These are phyloP conservation scores for Ophiostoma ips DNA, from an alignment of 2,329 filamentous ascomycete species.

Conservation along the genomic window DNA sequence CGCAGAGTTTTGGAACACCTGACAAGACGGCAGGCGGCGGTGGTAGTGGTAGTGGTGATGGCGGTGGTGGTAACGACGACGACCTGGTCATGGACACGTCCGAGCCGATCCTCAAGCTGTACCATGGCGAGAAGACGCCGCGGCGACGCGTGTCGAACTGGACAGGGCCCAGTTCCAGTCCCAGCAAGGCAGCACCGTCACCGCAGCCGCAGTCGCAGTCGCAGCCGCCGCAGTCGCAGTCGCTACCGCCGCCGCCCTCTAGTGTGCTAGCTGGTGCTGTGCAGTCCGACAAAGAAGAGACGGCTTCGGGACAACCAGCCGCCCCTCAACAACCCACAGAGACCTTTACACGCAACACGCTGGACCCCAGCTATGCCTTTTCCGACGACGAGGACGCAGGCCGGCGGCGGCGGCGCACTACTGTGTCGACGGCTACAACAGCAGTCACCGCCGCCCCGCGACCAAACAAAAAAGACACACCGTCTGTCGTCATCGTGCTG, in stretches of 20 bases:
- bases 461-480: not conserved
- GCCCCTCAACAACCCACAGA: not conserved
- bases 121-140: not conserved
- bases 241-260: not conserved
- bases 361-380: slow-evolving; percentile 19
- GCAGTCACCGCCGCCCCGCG: too few species aligned
- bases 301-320: not conserved
- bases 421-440: not conserved
- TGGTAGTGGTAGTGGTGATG: not conserved
- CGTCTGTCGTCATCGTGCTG: too few species aligned
- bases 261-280: not conserved
- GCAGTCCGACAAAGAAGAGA: not conserved
- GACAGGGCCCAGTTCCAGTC: not conserved
- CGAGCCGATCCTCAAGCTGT: not conserved
- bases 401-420: not conserved
- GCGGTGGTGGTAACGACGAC: not conserved
- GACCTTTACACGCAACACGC: slow-evolving; percentile 11
- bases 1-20: not conserved
- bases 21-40: too few species aligned
- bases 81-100: not conserved
- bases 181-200: not conserved
- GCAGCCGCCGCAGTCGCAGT: too few species aligned
- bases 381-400: slow-evolving; percentile 23
- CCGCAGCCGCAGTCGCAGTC: too few species aligned
- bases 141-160: not conserved